Evolutionary conservation across 2,329 filamentous ascomycete genomes (phyloP), one percentile per base, ranked within the genome.

Genomic region (Hypomyces perniciosus): DNA sequence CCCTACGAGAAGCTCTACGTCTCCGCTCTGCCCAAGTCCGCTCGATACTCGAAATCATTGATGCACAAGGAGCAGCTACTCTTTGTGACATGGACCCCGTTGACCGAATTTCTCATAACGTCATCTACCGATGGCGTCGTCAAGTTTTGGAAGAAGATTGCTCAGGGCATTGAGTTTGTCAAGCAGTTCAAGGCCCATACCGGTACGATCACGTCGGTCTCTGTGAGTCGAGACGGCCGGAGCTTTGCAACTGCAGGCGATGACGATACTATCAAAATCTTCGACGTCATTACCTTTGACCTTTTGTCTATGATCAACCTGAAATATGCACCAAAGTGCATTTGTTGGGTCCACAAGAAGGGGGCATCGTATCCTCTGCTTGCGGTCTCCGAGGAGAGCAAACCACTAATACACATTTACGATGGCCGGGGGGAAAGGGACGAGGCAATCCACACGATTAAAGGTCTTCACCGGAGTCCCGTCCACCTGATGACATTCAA

Each of bases 91-190:
- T 84, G 96, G 67, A 96, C 95, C 1, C 91, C 91, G 1, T 75
- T 86, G 53, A 96, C 92, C 53, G 93, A 97, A 60, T 99, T 99
- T 65, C 76, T 99, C 35, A 93, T 99, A 56, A 99, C 93, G 1
- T 89, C 88, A 54, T 97, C 93, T 0, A 73, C 88, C 40, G 93
- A 99, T 65, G 95, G 95, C n/a, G 86, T 92, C 1, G 92, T 97
- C 60, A 99, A 99, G 69, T 99, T 99, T 68, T 99, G 93, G 93
- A 99, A 99, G 74, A 99, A 99, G 73, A 81, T 88, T 57, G 85
- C 83, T 2, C 84, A 88, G 33, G 89, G 89, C 1, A 88, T 99
- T 52, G 95, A 99, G 71, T 99, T 99, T 64, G 92, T 97, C 48
- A 99, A 99, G 72, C 91, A 99, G 71, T 99, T 96, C 73, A 86